Conservation (phyloP, 2,329 filamentous ascomycete species). For the Diaporthe batatas region DNA sequence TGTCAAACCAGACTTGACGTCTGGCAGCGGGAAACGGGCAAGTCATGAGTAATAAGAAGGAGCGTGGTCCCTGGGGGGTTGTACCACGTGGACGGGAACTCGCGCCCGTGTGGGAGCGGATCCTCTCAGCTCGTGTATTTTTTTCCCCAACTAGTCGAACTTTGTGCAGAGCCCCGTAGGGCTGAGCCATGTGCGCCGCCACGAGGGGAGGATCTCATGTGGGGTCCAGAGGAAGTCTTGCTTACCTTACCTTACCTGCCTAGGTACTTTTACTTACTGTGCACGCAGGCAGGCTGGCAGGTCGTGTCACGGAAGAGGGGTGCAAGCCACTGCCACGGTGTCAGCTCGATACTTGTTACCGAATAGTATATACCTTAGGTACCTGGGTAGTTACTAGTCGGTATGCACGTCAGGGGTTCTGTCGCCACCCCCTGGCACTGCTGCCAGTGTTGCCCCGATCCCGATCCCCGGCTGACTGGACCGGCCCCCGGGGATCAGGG, state of each 20-base stretch:
- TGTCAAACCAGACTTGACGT: neutral
- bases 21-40: neutral
- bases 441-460: neutral
- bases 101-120: neutral
- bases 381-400: too few relatives aligned
- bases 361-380: too few relatives aligned
- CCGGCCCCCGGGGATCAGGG: too few relatives aligned
- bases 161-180: slow-evolving; percentile 9
- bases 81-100: slow-evolving; percentile 20
- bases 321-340: neutral
- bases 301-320: too few relatives aligned
- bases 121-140: neutral
- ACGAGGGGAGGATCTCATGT: slow-evolving; percentile 7
- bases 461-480: neutral
- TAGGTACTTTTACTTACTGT: too few relatives aligned
- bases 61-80: neutral
- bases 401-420: neutral
- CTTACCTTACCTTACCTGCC: too few relatives aligned
- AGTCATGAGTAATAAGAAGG: too few relatives aligned
- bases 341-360: neutral
- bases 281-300: too few relatives aligned
- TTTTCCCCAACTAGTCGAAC: neutral
- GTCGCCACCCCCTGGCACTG: neutral
- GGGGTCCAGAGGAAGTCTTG: slow-evolving; percentile 12
- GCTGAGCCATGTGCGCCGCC: slow-evolving; percentile 24